Conservation (phyloP, 2,329 filamentous ascomycete genomes). For the Zalaria sp. region DNA sequence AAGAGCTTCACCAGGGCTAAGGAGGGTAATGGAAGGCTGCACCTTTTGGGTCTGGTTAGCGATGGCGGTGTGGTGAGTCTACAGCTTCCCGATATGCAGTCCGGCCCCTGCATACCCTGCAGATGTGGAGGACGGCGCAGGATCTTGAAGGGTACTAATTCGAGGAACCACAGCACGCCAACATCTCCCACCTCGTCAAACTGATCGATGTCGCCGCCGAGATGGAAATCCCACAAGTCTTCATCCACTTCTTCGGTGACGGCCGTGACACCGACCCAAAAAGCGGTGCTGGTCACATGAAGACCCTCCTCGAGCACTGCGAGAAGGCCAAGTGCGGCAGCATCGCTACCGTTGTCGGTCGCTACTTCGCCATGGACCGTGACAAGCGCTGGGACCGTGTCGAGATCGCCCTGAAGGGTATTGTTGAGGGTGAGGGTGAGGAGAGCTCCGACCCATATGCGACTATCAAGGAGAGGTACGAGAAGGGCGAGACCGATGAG, state of each 20-base stretch:
- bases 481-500: slow-evolving; percentile 81
- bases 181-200: slow-evolving; percentile 84
- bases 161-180: slow-evolving; percentile 46
- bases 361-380: slow-evolving; percentile 98
- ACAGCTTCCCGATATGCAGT: no score
- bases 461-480: slow-evolving; percentile 78
- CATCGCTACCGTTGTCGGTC: slow-evolving; percentile 82
- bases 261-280: slow-evolving; percentile 97
- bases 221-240: slow-evolving; percentile 75
- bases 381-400: slow-evolving; percentile 98
- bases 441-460: slow-evolving; percentile 70
- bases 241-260: slow-evolving; percentile 98
- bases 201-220: slow-evolving; percentile 85
- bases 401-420: slow-evolving; percentile 75
- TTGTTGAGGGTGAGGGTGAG: slow-evolving; percentile 79
- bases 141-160: no score
- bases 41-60: slow-evolving; percentile 82
- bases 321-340: slow-evolving; percentile 78
- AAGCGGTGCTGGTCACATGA: slow-evolving; percentile 75
- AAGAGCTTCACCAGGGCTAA: slow-evolving; percentile 66
- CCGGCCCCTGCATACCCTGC: no score
- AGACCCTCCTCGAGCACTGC: slow-evolving; percentile 65
- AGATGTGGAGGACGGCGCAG: no score
- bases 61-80: slow-evolving; percentile 69
- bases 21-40: slow-evolving; percentile 78